Conservation (phyloP, 192 early-diverging fungal species). For the Neocallimastix lanati region DNA sequence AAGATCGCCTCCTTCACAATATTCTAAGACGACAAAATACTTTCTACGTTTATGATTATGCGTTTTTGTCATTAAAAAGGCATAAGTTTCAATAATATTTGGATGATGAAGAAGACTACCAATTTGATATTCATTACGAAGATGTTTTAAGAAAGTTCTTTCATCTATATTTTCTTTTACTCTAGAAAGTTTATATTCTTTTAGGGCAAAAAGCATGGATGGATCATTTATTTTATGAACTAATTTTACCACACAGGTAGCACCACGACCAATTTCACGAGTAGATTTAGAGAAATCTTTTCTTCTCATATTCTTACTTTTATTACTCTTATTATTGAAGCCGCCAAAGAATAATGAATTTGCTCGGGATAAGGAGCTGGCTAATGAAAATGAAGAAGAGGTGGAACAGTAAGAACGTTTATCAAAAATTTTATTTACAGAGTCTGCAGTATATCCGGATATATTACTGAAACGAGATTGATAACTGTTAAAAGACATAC, state of each 20-base stretch:
- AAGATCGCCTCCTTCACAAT: constrained; percentile 84
- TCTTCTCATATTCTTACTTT: not conserved
- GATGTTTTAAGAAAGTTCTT: not conserved
- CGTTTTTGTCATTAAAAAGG: not conserved
- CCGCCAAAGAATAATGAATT: not conserved
- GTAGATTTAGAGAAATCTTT: not conserved
- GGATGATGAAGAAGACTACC: not conserved
- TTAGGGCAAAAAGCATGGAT: not conserved
- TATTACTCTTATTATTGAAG: too few species aligned
- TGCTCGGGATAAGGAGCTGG: too few species aligned
- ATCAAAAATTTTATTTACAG: not conserved
- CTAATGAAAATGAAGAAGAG: not conserved
- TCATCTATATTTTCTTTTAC: not conserved
- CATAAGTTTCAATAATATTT: not conserved
- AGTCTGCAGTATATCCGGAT: not conserved
- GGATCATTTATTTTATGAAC: not conserved
- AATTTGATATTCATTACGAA: not conserved
- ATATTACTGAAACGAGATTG: not conserved
- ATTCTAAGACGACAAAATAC: constrained; percentile 75
- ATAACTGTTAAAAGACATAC: not conserved
- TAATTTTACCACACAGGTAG: not conserved
- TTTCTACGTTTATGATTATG: not conserved
- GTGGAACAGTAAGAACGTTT: not conserved
- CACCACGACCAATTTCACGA: not conserved
- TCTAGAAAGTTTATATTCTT: not conserved